Percentiles rank a stretch among this genome's conserved stretches.
phyloP scores from a whole-genome alignment of 225 moss, liverwort and hornwort species.

The Physcomitrellopsis africana region DNA sequence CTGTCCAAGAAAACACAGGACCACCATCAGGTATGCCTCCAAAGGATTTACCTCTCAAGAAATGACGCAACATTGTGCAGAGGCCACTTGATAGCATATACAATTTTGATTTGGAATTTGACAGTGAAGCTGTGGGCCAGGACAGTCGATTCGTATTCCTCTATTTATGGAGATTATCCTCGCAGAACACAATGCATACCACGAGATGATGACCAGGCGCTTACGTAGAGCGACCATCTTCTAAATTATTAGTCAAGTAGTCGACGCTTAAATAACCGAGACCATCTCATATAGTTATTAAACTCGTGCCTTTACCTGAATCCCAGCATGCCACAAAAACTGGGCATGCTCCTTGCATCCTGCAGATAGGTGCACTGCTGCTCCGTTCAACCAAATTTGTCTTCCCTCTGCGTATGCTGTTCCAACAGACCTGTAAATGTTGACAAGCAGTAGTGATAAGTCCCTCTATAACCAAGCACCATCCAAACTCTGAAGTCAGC shows the following conservation, averaged over 20 bases:
- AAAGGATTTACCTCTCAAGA: neutral
- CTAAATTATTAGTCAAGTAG: no score
- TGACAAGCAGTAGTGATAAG: neutral
- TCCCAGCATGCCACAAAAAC: constrained; percentile 53
- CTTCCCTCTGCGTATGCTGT: constrained; percentile 36
- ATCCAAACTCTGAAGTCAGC: neutral
- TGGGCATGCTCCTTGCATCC: constrained; percentile 47
- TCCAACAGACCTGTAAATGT: constrained; percentile 53
- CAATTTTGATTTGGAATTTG: no score
- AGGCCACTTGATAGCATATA: no score
- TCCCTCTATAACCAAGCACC: neutral
- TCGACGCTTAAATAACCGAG: no score
- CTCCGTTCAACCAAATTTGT: constrained; percentile 62
- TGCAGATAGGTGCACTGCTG: constrained; percentile 32
- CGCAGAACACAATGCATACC: neutral
- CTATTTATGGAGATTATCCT: no score
- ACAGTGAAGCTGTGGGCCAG: no score
- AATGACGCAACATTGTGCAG: no score
- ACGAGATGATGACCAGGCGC: neutral
- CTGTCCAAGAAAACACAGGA: constrained; percentile 27
- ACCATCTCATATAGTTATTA: neutral
- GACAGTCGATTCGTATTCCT: no score
- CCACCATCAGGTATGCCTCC: neutral
- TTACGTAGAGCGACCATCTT: no score
- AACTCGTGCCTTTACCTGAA: constrained; percentile 35